Evolutionary conservation across 257 asterid species (phyloP).

Genomic region (Solanum pinnatisectum): DNA sequence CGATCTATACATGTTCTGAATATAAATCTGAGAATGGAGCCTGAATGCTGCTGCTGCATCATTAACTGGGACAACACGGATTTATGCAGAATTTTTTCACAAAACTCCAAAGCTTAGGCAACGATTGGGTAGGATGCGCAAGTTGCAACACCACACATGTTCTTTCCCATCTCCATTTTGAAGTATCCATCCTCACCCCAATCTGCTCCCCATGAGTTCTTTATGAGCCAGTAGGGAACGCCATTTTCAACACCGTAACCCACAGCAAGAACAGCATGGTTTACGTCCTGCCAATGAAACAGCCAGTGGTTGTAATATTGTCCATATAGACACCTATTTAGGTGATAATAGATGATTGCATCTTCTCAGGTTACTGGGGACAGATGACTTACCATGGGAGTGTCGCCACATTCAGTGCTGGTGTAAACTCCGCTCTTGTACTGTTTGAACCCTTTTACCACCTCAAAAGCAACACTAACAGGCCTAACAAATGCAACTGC

Average conservation of each 20-base stretch:
- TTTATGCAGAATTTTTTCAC: background rate
- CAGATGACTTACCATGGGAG: slow-evolving; percentile 51
- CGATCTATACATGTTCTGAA: background rate
- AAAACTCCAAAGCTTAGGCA: slow-evolving; percentile 17
- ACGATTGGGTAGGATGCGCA: slow-evolving; percentile 69
- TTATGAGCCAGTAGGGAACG: slow-evolving; percentile 79
- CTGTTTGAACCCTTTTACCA: slow-evolving; percentile 36
- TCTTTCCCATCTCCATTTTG: slow-evolving; percentile 95
- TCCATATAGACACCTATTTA: background rate
- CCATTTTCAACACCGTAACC: slow-evolving; percentile 88
- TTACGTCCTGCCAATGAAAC: slow-evolving; percentile 55
- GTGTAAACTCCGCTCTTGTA: slow-evolving; percentile 67
- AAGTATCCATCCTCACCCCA: slow-evolving; percentile 95
- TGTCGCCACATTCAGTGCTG: slow-evolving; percentile 51
- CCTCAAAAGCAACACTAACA: slow-evolving; percentile 89
- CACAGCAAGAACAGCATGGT: slow-evolving; percentile 96
- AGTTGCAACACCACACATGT: slow-evolving; percentile 91
- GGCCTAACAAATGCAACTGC: slow-evolving; percentile 80
- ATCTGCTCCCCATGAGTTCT: slow-evolving; percentile 93
- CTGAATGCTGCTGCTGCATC: background rate
- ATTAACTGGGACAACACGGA: background rate
- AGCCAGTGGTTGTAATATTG: background rate
- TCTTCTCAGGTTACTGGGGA: background rate
- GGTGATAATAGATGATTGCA: background rate
- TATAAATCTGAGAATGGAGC: background rate